Conservation (phyloP, 2,329 filamentous ascomycete genomes). For the Fusarium falciforme region DNA sequence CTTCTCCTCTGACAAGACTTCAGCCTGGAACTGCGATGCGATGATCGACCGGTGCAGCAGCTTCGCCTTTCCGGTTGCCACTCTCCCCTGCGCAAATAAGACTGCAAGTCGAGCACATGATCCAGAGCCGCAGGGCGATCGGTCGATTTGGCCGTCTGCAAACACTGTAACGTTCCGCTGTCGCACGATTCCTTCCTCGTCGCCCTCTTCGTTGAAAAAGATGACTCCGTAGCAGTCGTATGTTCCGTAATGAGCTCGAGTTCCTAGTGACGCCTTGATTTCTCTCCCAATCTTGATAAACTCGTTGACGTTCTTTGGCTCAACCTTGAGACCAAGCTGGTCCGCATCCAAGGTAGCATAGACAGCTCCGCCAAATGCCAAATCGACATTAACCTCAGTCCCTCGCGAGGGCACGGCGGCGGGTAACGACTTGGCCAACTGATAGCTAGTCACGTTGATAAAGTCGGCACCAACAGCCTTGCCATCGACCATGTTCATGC, state of each 20-base stretch:
- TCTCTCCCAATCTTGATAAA: conserved; percentile 34
- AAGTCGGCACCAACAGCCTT: conserved; percentile 24
- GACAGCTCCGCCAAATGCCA: conserved; percentile 26
- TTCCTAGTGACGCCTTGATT: conserved; percentile 25
- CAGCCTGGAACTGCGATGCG: conserved; percentile 16
- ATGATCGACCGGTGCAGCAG: conserved; percentile 29
- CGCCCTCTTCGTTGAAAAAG: conserved; percentile 19
- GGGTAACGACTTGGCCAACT: conserved; percentile 5
- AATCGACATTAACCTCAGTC: not conserved
- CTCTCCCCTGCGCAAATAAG: not conserved
- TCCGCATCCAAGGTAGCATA: conserved; percentile 22
- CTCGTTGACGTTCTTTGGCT: conserved; percentile 4
- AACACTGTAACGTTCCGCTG: conserved; percentile 42
- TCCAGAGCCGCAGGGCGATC: conserved; percentile 42
- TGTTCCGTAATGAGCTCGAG: not conserved
- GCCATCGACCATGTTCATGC: not conserved
- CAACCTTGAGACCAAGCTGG: conserved; percentile 20
- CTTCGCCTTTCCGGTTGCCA: not conserved
- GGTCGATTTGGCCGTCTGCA: conserved; percentile 43
- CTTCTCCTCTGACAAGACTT: conserved; percentile 19
- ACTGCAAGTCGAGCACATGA: conserved; percentile 36
- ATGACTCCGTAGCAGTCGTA: conserved; percentile 32
- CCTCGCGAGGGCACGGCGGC: not conserved
- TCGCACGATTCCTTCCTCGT: not conserved
- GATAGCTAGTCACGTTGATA: conserved; percentile 34